Conservation (phyloP, 441 rosid genomes). For the Corymbia calophylla region DNA sequence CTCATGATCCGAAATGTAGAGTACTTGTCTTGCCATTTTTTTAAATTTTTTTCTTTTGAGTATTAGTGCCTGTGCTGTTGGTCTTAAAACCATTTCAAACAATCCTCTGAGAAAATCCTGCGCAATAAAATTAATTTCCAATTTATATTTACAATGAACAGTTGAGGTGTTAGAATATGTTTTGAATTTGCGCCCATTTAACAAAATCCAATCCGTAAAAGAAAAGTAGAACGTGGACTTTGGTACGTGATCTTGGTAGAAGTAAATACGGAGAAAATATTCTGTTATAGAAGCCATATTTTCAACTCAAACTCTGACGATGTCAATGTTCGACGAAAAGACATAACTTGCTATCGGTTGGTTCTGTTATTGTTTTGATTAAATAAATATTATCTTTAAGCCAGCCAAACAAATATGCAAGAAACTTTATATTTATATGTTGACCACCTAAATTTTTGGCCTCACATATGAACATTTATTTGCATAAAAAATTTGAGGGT, state of each 20-base stretch:
- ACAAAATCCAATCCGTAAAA: neutral
- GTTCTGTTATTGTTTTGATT: neutral
- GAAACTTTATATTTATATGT: too few relatives aligned
- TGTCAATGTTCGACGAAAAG: neutral
- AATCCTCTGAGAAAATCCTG: neutral
- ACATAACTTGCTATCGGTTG: neutral
- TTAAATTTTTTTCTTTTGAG: neutral
- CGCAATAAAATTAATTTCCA: neutral
- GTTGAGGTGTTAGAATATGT: neutral
- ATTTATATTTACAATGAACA: neutral
- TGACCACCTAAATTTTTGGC: too few relatives aligned
- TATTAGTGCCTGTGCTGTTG: neutral
- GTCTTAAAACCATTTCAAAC: neutral
- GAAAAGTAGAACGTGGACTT: neutral
- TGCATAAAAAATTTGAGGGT: too few relatives aligned
- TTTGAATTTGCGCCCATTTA: too few relatives aligned
- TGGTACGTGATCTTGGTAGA: neutral
- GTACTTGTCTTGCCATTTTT: neutral
- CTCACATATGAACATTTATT: too few relatives aligned
- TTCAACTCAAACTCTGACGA: neutral
- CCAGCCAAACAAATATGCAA: neutral
- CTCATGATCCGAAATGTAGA: neutral
- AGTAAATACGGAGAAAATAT: neutral
- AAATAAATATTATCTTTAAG: neutral
- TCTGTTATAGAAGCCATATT: neutral